Percentiles rank a stretch among this genome's conserved stretches.
Evolutionary conservation across 441 rosid species (phyloP).

Genomic region (Populus hybrid): DNA sequence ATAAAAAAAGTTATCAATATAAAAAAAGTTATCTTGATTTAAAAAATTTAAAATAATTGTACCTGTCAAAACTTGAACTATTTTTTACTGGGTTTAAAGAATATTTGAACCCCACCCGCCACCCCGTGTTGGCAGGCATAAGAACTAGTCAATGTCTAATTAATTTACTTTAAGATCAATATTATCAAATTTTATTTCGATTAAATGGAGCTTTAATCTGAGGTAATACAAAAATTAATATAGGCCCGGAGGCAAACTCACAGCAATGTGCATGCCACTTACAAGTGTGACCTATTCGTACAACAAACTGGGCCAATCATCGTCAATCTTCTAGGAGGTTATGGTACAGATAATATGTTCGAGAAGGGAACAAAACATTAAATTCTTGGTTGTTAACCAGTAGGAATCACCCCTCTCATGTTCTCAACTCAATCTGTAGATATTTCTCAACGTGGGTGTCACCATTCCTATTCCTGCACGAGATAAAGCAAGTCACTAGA

Average conservation of each 20-base stretch:
- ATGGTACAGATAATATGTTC: background rate
- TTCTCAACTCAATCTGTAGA: too few species aligned
- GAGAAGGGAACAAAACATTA: too few species aligned
- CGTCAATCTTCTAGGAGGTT: background rate
- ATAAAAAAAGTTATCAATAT: too few species aligned
- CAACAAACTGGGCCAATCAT: background rate
- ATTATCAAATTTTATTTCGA: too few species aligned
- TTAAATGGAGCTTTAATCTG: background rate
- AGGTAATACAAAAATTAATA: background rate
- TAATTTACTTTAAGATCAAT: background rate
- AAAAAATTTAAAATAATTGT: too few species aligned
- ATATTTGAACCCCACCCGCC: background rate
- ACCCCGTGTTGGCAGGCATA: background rate
- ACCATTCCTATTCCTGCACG: too few species aligned
- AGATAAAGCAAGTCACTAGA: background rate
- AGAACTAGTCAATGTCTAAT: too few species aligned
- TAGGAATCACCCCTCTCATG: background rate
- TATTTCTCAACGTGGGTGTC: too few species aligned
- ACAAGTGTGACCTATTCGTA: background rate
- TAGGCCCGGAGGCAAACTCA: background rate
- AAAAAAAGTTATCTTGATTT: too few species aligned
- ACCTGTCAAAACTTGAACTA: background rate
- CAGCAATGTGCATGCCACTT: background rate
- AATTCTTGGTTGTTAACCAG: background rate
- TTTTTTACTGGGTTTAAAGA: background rate